Percentiles rank a stretch among this genome's conserved stretches.
Conservation (phyloP, 495 filamentous ascomycete genomes). For the Aspergillus kassunensis region DNA sequence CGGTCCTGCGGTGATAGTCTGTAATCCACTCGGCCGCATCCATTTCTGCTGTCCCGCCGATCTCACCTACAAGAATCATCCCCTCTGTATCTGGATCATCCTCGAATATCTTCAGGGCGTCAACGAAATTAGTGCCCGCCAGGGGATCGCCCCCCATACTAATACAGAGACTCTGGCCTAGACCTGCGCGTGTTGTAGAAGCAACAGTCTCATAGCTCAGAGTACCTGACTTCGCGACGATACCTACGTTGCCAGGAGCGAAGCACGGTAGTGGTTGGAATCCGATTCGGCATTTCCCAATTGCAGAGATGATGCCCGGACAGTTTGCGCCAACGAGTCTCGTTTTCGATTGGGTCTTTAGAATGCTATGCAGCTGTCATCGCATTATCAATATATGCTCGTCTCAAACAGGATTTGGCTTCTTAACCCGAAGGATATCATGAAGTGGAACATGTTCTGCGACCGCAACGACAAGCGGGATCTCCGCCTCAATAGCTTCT, state of each 20-base stretch:
- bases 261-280: slow-evolving; percentile 83
- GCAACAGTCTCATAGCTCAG: slow-evolving; percentile 86
- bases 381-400: background rate
- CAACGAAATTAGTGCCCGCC: slow-evolving; percentile 76
- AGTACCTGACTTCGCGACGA: slow-evolving; percentile 85
- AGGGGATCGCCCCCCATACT: slow-evolving; percentile 85
- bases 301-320: slow-evolving; percentile 82
- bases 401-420: no score
- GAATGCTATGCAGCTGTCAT: slow-evolving; percentile 66
- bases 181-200: slow-evolving; percentile 72
- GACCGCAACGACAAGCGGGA: slow-evolving; percentile 82
- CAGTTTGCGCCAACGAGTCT: slow-evolving; percentile 82
- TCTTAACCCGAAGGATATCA: slow-evolving; percentile 68
- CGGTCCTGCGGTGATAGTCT: slow-evolving; percentile 56
- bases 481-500: slow-evolving; percentile 84
- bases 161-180: slow-evolving; percentile 83
- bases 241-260: slow-evolving; percentile 68
- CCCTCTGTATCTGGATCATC: slow-evolving; percentile 73
- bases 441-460: slow-evolving; percentile 89
- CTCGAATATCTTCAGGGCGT: slow-evolving; percentile 69
- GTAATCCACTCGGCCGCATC: slow-evolving; percentile 78
- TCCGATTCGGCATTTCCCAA: slow-evolving; percentile 77
- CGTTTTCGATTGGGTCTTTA: slow-evolving; percentile 75
- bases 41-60: slow-evolving; percentile 77
- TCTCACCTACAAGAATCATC: slow-evolving; percentile 80